Conservation (phyloP, 306 rosid species). For the Quercus rubra region DNA sequence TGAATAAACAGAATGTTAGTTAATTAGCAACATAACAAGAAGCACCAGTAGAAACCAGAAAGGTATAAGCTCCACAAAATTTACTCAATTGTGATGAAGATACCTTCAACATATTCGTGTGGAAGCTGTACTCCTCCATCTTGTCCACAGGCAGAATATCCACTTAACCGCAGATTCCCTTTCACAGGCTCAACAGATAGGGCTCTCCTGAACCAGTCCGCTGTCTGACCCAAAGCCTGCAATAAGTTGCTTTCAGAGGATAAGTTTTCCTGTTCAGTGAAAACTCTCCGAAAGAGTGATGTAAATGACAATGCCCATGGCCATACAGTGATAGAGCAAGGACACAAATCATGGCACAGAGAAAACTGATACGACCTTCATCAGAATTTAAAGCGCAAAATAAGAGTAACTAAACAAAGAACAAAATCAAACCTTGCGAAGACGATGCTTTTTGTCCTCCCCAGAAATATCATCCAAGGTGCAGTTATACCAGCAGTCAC, state of each 20-base stretch:
- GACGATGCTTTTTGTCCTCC: conserved; percentile 80
- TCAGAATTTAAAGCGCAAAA: not conserved
- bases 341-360: not conserved
- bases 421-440: conserved; percentile 62
- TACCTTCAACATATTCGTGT: conserved; percentile 88
- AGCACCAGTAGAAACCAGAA: not conserved
- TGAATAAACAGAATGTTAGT: conserved; percentile 3
- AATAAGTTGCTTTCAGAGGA: conserved; percentile 18
- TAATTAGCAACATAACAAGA: not conserved
- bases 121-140: conserved; percentile 99
- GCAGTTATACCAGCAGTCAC: conserved; percentile 99
- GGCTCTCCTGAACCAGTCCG: conserved; percentile 92
- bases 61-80: conserved; percentile 3
- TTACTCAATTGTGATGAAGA: conserved; percentile 9
- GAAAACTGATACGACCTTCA: conserved; percentile 1
- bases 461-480: conserved; percentile 87
- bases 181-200: conserved; percentile 95
- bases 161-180: conserved; percentile 90
- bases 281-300: not conserved
- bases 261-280: conserved; percentile 15
- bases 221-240: conserved; percentile 95
- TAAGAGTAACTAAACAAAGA: conserved; percentile 2
- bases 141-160: conserved; percentile 99
- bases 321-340: not conserved
- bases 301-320: not conserved